Evolutionary conservation across 306 rosid genomes (phyloP), one percentile per base, ranked within the genome.

Genomic region (Gastrolobium villosum): DNA sequence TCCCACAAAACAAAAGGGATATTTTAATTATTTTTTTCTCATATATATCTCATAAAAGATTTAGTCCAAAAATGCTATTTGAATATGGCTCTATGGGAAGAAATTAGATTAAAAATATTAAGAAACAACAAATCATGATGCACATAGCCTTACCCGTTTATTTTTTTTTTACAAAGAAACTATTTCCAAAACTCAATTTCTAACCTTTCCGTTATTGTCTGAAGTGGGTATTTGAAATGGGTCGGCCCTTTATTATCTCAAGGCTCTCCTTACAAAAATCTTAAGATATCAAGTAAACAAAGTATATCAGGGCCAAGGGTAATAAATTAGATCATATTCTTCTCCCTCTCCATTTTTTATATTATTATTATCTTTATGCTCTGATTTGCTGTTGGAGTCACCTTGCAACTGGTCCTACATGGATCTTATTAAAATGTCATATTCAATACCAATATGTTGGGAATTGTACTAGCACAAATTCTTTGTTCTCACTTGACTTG

Each of bases 401-500:
- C 14, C 14, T 37, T 64, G 79, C 37, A 41, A 72, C 37, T 4
- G 71, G 57, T 73, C 40, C 67, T 83, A 53, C 80, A 39, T 74
- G 5, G 4, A 60, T 67, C 52, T 65, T 5, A 40, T 41, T 55
- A 9, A 20, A 20, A 49, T 61, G 82, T 64, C 84, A 63, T 49
- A 20, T 50, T 77, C 78, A 76, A 60, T 31, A 45, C 74, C 73
- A 52, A 37, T 32, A n/a, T 60, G 76, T 34, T 55, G 60, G 70
- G 31, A 15, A 62, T 40, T 53, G 70, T 45, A 56, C 31, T 49
- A 1, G 70, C 69, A 67, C 45, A 56, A 74, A 45, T 70, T 70
- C 50, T 61, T 11, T 70, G 76, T 64, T 71, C 79, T 76, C 43
- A 11, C 54, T 57, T 83, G 81, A 74, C 87, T 68, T 73, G 75